Percentiles rank a stretch among this genome's conserved stretches.
Conservation (phyloP, 805 yeast genomes). For the Metschnikowia baotianmanensis region DNA sequence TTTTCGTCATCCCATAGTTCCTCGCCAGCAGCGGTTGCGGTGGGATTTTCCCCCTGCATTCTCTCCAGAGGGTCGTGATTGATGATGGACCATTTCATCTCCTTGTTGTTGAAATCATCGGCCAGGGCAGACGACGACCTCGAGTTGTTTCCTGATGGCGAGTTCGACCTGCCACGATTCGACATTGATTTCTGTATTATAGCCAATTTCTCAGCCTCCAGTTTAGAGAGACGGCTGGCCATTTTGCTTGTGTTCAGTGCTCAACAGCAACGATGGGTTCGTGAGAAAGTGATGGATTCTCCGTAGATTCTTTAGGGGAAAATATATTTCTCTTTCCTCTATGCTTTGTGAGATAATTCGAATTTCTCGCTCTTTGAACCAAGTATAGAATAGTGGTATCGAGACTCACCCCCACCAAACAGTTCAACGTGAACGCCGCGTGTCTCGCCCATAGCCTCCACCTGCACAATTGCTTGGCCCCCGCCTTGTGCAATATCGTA, state of each 20-base stretch:
- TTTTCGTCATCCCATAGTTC: slow-evolving; percentile 29
- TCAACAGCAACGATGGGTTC: too few relatives aligned
- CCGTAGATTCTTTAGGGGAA: too few relatives aligned
- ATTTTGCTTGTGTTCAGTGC: slow-evolving; percentile 15
- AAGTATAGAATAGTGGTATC: too few relatives aligned
- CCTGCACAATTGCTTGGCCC: slow-evolving; percentile 5
- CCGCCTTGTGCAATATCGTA: neutral
- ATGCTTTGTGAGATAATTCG: too few relatives aligned
- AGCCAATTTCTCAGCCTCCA: slow-evolving; percentile 43
- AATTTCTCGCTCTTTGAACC: too few relatives aligned
- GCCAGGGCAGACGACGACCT: slow-evolving; percentile 37
- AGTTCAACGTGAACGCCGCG: slow-evolving; percentile 2
- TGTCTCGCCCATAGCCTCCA: slow-evolving; percentile 1
- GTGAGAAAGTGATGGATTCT: neutral
- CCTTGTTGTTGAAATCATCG: slow-evolving; percentile 37
- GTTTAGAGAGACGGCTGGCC: slow-evolving; percentile 35
- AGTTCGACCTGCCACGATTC: slow-evolving; percentile 36
- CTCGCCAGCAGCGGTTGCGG: slow-evolving; percentile 10
- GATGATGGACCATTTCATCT: slow-evolving; percentile 62
- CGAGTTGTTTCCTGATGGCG: slow-evolving; percentile 32
- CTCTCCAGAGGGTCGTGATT: slow-evolving; percentile 75
- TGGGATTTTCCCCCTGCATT: slow-evolving; percentile 24
- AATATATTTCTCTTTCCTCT: too few relatives aligned
- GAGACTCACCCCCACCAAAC: slow-evolving; percentile 5
- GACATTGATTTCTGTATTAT: slow-evolving; percentile 38